Evolutionary conservation across 2,329 filamentous ascomycete genomes (phyloP), one percentile per base, ranked within the genome.

Genomic region (Mariannaea elegans): DNA sequence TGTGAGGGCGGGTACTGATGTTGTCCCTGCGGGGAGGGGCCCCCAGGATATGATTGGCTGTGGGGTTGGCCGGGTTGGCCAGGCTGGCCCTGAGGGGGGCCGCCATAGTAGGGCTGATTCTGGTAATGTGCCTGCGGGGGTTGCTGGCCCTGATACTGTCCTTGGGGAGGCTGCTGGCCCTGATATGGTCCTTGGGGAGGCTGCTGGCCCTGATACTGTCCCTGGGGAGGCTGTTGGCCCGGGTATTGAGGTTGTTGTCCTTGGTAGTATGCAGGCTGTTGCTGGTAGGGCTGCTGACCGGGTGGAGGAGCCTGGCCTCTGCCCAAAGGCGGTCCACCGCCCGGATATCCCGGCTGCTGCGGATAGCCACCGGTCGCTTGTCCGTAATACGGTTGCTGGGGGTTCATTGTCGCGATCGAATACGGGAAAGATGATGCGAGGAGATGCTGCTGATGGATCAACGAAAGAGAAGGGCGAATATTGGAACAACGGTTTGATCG

Each of bases 301-400:
- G 59, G 47, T 7, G 52, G 65, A 53, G n/a, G 47, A 18, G 12
- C 36, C 48, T 18, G 38, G 16, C 27, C 32, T 14, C 23, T n/a
- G 45, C 29, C 53, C 8, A 23, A 18, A 10, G 31, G 31, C 2
- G 51, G 61, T 12, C 32, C 56, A 16, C 65, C 63, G 7, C 51
- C 63, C 2, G 57, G 56, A 47, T 67, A 65, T 3, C 49, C 53
- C 14, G 44, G 50, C 2, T 53, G 54, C 21, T 56, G 52, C 4
- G 63, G 27, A 3, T 44, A 31, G 18, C 55, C 53, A 0, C 63
- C 56, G 3, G 54, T 32, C 7, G 46, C 53, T 19, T 68, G 67
- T 46, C 64, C 64, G 47, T 65, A 70, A 12, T 68, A 66, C 2
- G 62, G 64, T 34, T 70, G 67, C 36, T 64, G 55, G 27, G 51